Evolutionary conservation across 1,139 yeast species (phyloP), one percentile per base, ranked within the genome.

Genomic region (Yamadazyma friedrichii): DNA sequence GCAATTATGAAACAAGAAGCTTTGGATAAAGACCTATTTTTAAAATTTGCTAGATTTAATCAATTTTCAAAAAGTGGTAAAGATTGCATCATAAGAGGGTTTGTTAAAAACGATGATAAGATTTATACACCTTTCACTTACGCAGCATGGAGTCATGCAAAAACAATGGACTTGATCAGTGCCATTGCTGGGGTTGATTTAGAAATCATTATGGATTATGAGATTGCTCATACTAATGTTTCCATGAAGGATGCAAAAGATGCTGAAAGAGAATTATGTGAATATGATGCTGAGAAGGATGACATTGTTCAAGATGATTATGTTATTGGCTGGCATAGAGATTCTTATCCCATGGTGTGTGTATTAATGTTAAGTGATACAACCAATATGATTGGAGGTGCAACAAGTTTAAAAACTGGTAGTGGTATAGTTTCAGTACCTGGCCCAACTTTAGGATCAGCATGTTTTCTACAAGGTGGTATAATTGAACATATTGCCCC

Each of bases 321-420:
- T 29, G 65, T 76, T 37, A 80, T 76, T 20, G 75, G 77, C 20
- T 78, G 84, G 84, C 84, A 78, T 60, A 58, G 65, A 41, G 84
- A 78, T 55, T 70, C 79, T 25, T 78, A 76, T 43, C 84, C 83
- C 9, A 76, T 76, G 56, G 84, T 78, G 11, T 78, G 83, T 58
- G 83, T 78, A 15, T 62, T 78, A 40, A 78, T 79, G 84, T 55
- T 79, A 31, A 70, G 78, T 31, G 82, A 78, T 52, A 77, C 84
- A n/a, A 48, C 72, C 8, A 58, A 63, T 29, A 78, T 78, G 83
- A 60, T 72, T 54, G 83, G 83, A 15, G 84, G 83, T 35, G 83
- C 78, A 51, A 79, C 84, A 2, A 65, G 75, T 15, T 62, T 76
- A 47, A 64, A 73, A 48, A 74, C 65, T 58, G 78, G 78, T 15